A percentile compares a stretch with the other conserved stretches of the same genome.
phyloP scores from a whole-genome alignment of 2,329 filamentous ascomycete species.

The Fusarium fracticaudum region DNA sequence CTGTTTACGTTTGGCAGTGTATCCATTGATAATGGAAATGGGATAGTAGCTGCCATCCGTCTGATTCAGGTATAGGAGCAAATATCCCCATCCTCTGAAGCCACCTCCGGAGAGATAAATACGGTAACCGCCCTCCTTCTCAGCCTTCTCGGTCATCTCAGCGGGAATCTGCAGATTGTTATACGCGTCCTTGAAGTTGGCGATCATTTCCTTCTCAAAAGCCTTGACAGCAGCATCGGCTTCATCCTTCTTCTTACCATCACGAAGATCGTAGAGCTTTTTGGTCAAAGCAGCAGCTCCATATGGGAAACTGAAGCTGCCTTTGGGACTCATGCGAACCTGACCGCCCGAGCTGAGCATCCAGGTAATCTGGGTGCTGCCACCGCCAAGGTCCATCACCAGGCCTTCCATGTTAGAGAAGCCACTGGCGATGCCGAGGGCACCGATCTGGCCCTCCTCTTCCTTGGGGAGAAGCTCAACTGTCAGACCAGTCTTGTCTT shows the following conservation, averaged over 20 bases:
- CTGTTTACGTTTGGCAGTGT: slow-evolving; percentile 58
- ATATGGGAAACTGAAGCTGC: slow-evolving; percentile 74
- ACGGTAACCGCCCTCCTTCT: slow-evolving; percentile 59
- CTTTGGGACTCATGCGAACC: slow-evolving; percentile 60
- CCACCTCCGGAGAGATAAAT: slow-evolving; percentile 77
- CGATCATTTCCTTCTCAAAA: slow-evolving; percentile 60
- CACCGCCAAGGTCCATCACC: slow-evolving; percentile 78
- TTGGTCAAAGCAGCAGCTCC: slow-evolving; percentile 73
- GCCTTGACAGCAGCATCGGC: slow-evolving; percentile 56
- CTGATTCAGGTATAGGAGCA: slow-evolving; percentile 67
- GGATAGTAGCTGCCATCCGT: slow-evolving; percentile 70
- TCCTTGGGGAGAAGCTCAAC: slow-evolving; percentile 71
- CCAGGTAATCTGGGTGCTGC: slow-evolving; percentile 77
- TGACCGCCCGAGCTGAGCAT: slow-evolving; percentile 61
- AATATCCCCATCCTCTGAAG: slow-evolving; percentile 76
- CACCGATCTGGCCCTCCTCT: slow-evolving; percentile 72
- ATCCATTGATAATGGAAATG: slow-evolving; percentile 78
- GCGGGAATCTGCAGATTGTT: slow-evolving; percentile 62
- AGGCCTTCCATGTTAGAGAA: slow-evolving; percentile 69
- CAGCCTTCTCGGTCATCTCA: slow-evolving; percentile 56
- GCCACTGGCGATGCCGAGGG: slow-evolving; percentile 72
- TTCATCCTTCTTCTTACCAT: slow-evolving; percentile 49
- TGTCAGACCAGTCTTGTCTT: slow-evolving; percentile 65
- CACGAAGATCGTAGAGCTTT: slow-evolving; percentile 57
- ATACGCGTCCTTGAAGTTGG: slow-evolving; percentile 62